These are phyloP conservation scores for Tripterygium wilfordii DNA, from an alignment of 177 flowering plant species.

Conservation along the genomic window DNA sequence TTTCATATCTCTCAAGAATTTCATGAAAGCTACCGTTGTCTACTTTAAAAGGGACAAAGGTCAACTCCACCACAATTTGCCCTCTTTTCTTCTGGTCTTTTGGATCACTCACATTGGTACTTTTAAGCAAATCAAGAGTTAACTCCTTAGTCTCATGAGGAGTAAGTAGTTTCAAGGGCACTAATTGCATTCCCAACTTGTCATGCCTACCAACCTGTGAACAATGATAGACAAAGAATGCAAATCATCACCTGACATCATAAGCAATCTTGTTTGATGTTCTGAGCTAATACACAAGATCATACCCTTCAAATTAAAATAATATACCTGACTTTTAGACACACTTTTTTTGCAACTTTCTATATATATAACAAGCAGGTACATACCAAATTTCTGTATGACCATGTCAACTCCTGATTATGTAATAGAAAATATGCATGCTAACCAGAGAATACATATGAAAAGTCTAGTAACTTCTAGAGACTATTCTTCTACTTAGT, in stretches of 20 bases:
- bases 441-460: no score
- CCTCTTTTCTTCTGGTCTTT: conserved; percentile 64
- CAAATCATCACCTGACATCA: neutral
- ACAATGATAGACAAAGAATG: neutral
- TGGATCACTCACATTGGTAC: conserved; percentile 35
- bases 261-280: no score
- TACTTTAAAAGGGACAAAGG: conserved; percentile 45
- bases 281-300: no score
- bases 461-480: no score
- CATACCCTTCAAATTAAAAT: no score
- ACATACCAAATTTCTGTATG: no score
- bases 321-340: no score
- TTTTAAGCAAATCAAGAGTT: conserved; percentile 67
- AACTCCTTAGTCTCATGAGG: conserved; percentile 53
- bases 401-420: no score
- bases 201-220: conserved; percentile 53
- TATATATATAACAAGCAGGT: no score
- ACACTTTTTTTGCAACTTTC: no score
- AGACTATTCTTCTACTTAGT: no score
- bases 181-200: conserved; percentile 69
- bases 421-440: no score
- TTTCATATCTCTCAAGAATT: conserved; percentile 4
- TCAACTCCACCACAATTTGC: conserved; percentile 43
- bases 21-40: conserved; percentile 22
- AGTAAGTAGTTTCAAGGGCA: conserved; percentile 53